These are phyloP conservation scores for Nemania bipapillata DNA, from an alignment of 2,329 filamentous ascomycete species.

Conservation along the genomic window DNA sequence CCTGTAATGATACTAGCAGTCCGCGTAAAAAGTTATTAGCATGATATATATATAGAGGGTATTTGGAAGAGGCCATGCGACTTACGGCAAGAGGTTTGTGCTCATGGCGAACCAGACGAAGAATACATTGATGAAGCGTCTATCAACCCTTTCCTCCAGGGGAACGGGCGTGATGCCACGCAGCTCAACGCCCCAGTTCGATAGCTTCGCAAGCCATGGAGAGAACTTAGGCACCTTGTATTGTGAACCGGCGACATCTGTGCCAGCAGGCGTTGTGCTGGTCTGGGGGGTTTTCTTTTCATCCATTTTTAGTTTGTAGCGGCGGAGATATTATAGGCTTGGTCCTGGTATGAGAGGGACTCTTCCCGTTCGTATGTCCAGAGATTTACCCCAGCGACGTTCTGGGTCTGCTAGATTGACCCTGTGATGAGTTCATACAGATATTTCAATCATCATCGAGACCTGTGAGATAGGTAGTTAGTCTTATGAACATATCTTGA, in stretches of 20 bases:
- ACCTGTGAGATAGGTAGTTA: neutral
- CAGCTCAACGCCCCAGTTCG: constrained; percentile 41
- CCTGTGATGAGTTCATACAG: neutral
- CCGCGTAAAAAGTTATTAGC: neutral
- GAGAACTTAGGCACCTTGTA: constrained; percentile 5
- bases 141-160: constrained; percentile 48
- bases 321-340: neutral
- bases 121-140: constrained; percentile 47
- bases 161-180: constrained; percentile 48
- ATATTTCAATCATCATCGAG: neutral
- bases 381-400: neutral
- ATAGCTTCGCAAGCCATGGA: constrained; percentile 30
- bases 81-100: constrained; percentile 48
- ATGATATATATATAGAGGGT: neutral
- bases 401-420: neutral
- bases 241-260: constrained; percentile 11
- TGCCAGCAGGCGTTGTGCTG: neutral
- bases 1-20: constrained; percentile 63
- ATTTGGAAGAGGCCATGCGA: neutral
- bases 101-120: constrained; percentile 50
- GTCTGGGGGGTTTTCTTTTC: neutral
- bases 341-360: neutral
- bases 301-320: constrained; percentile 1
- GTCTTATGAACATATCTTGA: neutral
- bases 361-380: neutral